Evolutionary conservation across 306 rosid genomes (phyloP), one percentile per base, ranked within the genome.

Genomic region (Gastrolobium bilobum): DNA sequence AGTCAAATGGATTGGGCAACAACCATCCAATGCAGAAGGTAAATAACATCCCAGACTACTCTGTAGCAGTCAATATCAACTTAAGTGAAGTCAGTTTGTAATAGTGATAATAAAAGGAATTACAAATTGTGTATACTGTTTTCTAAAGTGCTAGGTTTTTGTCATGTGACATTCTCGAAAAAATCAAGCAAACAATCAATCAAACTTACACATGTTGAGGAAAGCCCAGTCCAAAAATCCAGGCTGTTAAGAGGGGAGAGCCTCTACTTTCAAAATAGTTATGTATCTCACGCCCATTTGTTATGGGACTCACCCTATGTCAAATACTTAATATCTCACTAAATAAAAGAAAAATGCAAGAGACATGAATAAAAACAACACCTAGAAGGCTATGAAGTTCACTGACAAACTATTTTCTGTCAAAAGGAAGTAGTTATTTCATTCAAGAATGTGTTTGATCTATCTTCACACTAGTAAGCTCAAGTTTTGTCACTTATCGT

Each of bases 21-120:
- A 61, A 75, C 48, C 64, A 63, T 39, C 42, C 38, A 74, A 74
- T 26, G 77, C 50, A 47, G 40, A 50, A 78, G 64, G 66, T 63
- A 53, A 50, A 62, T 30, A 57, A 34, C 54, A 33, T 48, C 31
- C 68, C 13, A 73, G 4, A 60, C 75, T 15, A 60, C 68, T 8
- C 60, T 73, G 68, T 40, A 44, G 53, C 10, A 7, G 57, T 10
- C 26, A 26, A 31, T 39, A 61, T 14, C 75, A 57, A 48, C 37
- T 37, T 47, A 35, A 40, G 15, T 13, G 50, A 74, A 61, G 38
- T 38, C 59, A 50, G 34, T 61, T 15, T 48, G 60, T n/a, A 78
- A 39, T 6, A 20, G 35, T 39, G 48, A 60, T 7, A 8, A 50
- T 50, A 52, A 77, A 56, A 62, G 10, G 39, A 33, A 11, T 39